A percentile compares a stretch with the other conserved stretches of the same genome.
phyloP scores from a whole-genome alignment of 148 eudicot genomes.

The Arbutus unedo region DNA sequence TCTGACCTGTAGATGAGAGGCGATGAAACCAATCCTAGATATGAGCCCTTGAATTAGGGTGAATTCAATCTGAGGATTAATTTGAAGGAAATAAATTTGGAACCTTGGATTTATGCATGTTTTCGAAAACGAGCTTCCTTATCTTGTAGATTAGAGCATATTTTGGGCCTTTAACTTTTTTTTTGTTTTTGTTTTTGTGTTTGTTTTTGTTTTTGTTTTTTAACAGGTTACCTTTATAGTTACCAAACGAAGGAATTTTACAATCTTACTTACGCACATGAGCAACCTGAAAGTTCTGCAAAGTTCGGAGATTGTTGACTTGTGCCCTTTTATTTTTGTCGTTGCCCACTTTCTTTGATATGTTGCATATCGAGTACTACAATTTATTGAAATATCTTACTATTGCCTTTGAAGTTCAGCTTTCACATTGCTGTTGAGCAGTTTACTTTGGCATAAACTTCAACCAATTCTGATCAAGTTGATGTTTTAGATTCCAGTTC shows the following conservation, averaged over 20 bases:
- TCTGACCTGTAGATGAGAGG: too few relatives aligned
- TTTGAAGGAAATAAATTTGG: too few relatives aligned
- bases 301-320: conserved; percentile 75
- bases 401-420: not conserved
- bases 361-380: not conserved
- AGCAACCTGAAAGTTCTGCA: conserved; percentile 76
- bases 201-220: not conserved
- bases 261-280: conserved; percentile 82
- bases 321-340: conserved; percentile 10
- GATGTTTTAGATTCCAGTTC: not conserved
- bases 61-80: too few relatives aligned
- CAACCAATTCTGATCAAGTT: not conserved
- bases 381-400: not conserved
- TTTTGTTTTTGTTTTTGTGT: not conserved
- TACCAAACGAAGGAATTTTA: conserved; percentile 93
- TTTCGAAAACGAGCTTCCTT: too few relatives aligned
- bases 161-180: not conserved
- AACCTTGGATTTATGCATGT: too few relatives aligned
- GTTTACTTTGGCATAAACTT: not conserved
- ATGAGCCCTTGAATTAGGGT: too few relatives aligned
- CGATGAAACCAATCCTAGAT: too few relatives aligned
- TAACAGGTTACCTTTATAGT: conserved; percentile 88
- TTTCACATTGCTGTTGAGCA: not conserved
- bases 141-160: not conserved
- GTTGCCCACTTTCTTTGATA: not conserved